Evolutionary conservation across 2,329 filamentous ascomycete genomes (phyloP).

Genomic region (Niveomyces coronatus): DNA sequence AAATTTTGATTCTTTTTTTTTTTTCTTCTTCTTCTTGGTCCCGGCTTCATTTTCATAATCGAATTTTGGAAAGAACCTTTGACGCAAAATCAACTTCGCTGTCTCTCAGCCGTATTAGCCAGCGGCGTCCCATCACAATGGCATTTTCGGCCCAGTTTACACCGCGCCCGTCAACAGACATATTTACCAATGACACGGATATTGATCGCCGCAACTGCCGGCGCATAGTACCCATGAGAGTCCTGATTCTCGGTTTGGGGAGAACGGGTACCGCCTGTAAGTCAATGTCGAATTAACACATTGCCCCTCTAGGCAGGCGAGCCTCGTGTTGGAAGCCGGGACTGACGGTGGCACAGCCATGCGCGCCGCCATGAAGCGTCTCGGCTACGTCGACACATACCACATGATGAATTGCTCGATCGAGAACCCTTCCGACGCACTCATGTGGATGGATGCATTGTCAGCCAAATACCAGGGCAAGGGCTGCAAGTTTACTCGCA

Average conservation of each 20-base stretch:
- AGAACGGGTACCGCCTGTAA: conserved; percentile 61
- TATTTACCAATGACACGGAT: conserved; percentile 56
- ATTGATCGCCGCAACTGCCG: conserved; percentile 57
- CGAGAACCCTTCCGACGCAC: conserved; percentile 47
- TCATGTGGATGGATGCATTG: conserved; percentile 63
- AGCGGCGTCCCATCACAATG: conserved; percentile 13
- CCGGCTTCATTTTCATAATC: conserved; percentile 1
- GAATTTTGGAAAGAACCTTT: too few relatives aligned
- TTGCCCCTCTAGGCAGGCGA: not conserved
- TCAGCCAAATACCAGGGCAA: conserved; percentile 34
- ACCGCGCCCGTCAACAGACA: conserved; percentile 39
- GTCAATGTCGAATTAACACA: conserved; percentile 18
- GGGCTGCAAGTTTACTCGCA: conserved; percentile 42
- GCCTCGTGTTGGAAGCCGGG: too few relatives aligned
- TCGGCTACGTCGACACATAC: conserved; percentile 60
- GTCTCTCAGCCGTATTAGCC: not conserved
- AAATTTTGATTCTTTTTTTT: too few relatives aligned
- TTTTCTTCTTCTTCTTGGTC: too few relatives aligned
- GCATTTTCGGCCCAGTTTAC: conserved; percentile 20
- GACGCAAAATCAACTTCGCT: too few relatives aligned
- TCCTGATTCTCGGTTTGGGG: conserved; percentile 59
- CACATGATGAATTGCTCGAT: conserved; percentile 64
- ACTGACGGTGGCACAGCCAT: conserved; percentile 37
- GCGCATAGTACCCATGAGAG: conserved; percentile 60
- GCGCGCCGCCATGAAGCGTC: conserved; percentile 52